A percentile compares a stretch with the other conserved stretches of the same genome.
phyloP scores from a whole-genome alignment of 108 stramenopile species.

The Pseudonitzschia delicatissima region DNA sequence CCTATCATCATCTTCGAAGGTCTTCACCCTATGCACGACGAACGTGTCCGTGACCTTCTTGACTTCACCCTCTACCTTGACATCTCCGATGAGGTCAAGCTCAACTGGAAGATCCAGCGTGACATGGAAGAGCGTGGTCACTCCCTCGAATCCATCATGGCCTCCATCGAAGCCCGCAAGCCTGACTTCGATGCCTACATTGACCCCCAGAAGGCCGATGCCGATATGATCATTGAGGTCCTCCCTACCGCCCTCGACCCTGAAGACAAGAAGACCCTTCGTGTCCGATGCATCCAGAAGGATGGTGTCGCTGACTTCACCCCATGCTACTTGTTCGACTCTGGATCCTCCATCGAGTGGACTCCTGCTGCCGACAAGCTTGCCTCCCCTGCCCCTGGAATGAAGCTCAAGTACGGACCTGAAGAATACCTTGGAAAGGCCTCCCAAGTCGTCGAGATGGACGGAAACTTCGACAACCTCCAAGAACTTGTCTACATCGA shows the following conservation, averaged over 20 bases:
- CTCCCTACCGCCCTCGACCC: slow-evolving; percentile 92
- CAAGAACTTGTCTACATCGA: slow-evolving; percentile 94
- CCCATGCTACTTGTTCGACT: slow-evolving; percentile 94
- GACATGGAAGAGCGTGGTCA: slow-evolving; percentile 98
- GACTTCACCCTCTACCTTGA: slow-evolving; percentile 98
- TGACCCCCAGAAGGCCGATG: slow-evolving; percentile 91
- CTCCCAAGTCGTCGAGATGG: slow-evolving; percentile 91
- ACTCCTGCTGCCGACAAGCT: slow-evolving; percentile 87
- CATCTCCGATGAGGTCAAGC: slow-evolving; percentile 95
- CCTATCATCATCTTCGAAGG: slow-evolving; percentile 98
- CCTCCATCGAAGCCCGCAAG: slow-evolving; percentile 94
- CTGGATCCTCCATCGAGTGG: slow-evolving; percentile 91
- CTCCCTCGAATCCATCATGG: slow-evolving; percentile 94
- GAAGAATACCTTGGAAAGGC: slow-evolving; percentile 86
- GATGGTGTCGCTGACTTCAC: slow-evolving; percentile 86
- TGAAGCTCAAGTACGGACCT: slow-evolving; percentile 91
- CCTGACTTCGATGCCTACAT: slow-evolving; percentile 97
- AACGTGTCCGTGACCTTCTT: slow-evolving; percentile 91
- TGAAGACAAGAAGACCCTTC: slow-evolving; percentile 94
- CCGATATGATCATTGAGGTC: slow-evolving; percentile 94
- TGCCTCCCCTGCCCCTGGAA: slow-evolving; percentile 89
- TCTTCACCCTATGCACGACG: slow-evolving; percentile 95
- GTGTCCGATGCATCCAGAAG: slow-evolving; percentile 94
- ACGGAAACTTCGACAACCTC: slow-evolving; percentile 96
- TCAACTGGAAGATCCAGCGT: slow-evolving; percentile 98